phyloP scores from a whole-genome alignment of 352 stramenopile genomes.

The Globisporangium ultimum region DNA sequence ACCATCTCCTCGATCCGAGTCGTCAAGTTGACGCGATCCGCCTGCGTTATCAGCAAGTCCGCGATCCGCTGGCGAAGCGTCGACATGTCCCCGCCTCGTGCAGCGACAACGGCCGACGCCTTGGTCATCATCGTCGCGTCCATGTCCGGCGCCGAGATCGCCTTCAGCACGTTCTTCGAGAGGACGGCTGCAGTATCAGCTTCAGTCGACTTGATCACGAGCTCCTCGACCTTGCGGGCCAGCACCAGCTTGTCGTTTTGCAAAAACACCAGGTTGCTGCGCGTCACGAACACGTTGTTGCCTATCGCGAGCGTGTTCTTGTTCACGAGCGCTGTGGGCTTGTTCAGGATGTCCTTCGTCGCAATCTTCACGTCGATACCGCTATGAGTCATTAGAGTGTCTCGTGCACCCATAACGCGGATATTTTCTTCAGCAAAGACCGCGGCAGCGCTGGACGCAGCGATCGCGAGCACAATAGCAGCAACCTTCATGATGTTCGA shows the following conservation, averaged over 20 bases:
- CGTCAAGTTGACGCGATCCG: no score
- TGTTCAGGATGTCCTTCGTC: conserved; percentile 20
- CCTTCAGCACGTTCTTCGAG: background rate
- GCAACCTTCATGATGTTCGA: no score
- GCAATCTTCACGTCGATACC: conserved; percentile 12
- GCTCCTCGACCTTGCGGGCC: background rate
- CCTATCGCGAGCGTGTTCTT: conserved; percentile 35
- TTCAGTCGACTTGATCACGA: no score
- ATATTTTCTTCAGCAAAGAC: background rate
- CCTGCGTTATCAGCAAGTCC: no score
- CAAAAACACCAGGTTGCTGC: conserved; percentile 29
- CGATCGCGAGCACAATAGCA: no score
- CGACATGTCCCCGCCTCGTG: no score
- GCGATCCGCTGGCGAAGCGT: no score
- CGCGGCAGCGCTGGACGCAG: background rate
- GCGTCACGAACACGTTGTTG: conserved; percentile 35
- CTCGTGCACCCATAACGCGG: background rate
- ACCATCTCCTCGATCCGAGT: no score
- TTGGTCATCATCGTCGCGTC: no score
- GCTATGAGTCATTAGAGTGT: background rate
- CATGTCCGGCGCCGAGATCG: background rate
- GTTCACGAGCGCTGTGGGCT: conserved; percentile 29
- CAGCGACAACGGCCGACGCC: no score
- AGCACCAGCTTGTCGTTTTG: conserved; percentile 31
- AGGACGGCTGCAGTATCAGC: no score